These are phyloP conservation scores for Myrica gale DNA, from an alignment of 306 rosid species.

Conservation along the genomic window DNA sequence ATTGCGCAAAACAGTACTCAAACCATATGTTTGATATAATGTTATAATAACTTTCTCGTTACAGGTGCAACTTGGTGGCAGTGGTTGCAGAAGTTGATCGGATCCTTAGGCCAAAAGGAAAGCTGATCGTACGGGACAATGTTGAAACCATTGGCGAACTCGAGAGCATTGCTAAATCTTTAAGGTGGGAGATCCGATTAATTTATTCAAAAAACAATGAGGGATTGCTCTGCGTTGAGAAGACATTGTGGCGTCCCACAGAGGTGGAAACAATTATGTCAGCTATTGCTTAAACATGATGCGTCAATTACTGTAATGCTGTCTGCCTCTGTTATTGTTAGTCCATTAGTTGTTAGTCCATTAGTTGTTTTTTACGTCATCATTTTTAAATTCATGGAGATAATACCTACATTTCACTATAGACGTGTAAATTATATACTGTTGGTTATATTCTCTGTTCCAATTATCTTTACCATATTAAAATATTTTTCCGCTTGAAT, in stretches of 20 bases:
- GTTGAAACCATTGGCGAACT: constrained; percentile 58
- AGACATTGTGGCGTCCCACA: constrained; percentile 78
- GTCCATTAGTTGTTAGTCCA: background rate
- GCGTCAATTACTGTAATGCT: constrained; percentile 6
- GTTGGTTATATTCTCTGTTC: constrained; percentile 2
- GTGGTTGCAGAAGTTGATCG: constrained; percentile 82
- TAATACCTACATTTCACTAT: background rate
- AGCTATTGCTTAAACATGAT: constrained; percentile 47
- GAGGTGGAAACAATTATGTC: constrained; percentile 45
- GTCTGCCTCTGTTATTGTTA: background rate
- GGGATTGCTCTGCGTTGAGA: constrained; percentile 64
- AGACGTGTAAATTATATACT: background rate
- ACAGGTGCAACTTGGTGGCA: constrained; percentile 66
- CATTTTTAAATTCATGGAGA: background rate
- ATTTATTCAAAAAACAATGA: constrained; percentile 43
- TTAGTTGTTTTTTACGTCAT: background rate
- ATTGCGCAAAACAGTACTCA: background rate
- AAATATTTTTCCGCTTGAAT: background rate
- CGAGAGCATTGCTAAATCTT: constrained; percentile 56
- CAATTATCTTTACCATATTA: background rate
- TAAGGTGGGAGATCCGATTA: constrained; percentile 60
- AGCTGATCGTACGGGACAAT: constrained; percentile 57
- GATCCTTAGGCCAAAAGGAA: constrained; percentile 81
- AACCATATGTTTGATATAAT: constrained; percentile 11
- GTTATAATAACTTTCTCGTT: constrained; percentile 14